These are phyloP conservation scores for Solanum chaucha DNA, from an alignment of 257 asterid genomes.

Conservation along the genomic window DNA sequence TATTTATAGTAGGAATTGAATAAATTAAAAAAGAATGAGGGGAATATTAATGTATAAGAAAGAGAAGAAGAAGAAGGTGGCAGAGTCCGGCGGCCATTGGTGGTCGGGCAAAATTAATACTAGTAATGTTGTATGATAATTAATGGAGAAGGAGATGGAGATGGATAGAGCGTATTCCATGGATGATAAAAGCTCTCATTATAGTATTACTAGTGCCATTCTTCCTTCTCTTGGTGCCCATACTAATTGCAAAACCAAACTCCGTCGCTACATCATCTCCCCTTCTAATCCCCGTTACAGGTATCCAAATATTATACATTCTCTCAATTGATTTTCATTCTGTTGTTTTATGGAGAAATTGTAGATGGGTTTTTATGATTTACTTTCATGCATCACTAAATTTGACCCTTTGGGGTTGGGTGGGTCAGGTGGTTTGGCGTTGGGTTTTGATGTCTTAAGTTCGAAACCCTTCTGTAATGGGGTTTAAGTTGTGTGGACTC, in stretches of 20 bases:
- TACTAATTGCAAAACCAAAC: conserved; percentile 26
- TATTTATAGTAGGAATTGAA: not conserved
- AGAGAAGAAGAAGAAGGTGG: not conserved
- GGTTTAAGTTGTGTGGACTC: not conserved
- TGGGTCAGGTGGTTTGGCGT: no score
- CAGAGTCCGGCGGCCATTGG: not conserved
- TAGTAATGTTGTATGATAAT: not conserved
- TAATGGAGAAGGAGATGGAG: conserved; percentile 29
- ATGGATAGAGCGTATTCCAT: conserved; percentile 9
- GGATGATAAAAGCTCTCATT: conserved; percentile 42
- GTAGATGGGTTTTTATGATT: no score
- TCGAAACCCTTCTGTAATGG: not conserved
- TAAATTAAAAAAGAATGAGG: not conserved
- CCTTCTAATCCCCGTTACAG: conserved; percentile 52
- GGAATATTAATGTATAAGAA: not conserved
- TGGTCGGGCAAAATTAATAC: not conserved
- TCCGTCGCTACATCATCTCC: conserved; percentile 38
- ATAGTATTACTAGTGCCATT: conserved; percentile 38
- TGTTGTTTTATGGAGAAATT: not conserved
- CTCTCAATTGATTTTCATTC: not conserved
- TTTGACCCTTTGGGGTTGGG: not conserved
- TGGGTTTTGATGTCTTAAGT: not conserved
- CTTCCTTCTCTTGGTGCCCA: conserved; percentile 70
- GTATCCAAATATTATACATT: not conserved
- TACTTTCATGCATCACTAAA: not conserved